Evolutionary conservation across 2,329 filamentous ascomycete species (phyloP).

Genomic region (Aspergillus quadrilineatus): DNA sequence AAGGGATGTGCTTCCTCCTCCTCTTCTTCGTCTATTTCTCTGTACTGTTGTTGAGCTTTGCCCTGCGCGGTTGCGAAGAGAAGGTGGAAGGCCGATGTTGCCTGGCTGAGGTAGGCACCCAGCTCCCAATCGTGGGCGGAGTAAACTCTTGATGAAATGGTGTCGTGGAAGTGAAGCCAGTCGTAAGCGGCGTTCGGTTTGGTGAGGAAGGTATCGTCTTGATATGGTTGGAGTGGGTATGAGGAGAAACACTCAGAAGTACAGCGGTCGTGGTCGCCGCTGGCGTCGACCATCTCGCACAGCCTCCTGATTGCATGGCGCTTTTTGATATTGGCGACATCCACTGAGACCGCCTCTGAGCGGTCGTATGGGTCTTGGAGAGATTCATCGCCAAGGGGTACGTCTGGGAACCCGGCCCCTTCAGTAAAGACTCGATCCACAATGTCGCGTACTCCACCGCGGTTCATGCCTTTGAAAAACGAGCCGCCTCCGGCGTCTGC

Average conservation of each 20-base stretch:
- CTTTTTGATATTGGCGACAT: slow-evolving; percentile 61
- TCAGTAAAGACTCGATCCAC: slow-evolving; percentile 66
- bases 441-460: slow-evolving; percentile 63
- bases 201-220: slow-evolving; percentile 85
- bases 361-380: slow-evolving; percentile 37
- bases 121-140: slow-evolving; percentile 92
- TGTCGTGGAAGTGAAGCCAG: slow-evolving; percentile 93
- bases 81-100: slow-evolving; percentile 84
- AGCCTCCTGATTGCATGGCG: slow-evolving; percentile 59
- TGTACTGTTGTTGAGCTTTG: slow-evolving; percentile 37
- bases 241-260: slow-evolving; percentile 74
- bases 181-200: slow-evolving; percentile 88
- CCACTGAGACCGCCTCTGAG: slow-evolving; percentile 41
- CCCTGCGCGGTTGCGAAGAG: slow-evolving; percentile 76
- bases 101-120: slow-evolving; percentile 78
- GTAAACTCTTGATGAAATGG: slow-evolving; percentile 74
- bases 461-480: slow-evolving; percentile 59
- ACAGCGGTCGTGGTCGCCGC: slow-evolving; percentile 62
- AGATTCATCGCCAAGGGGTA: slow-evolving; percentile 38
- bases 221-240: slow-evolving; percentile 84
- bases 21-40: slow-evolving; percentile 42
- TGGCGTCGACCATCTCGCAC: slow-evolving; percentile 62
- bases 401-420: slow-evolving; percentile 59
- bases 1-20: slow-evolving; percentile 66
- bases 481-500: slow-evolving; percentile 53